Conservation (phyloP, 2,329 filamentous ascomycete genomes). For the Trichoderma koningiopsis region DNA sequence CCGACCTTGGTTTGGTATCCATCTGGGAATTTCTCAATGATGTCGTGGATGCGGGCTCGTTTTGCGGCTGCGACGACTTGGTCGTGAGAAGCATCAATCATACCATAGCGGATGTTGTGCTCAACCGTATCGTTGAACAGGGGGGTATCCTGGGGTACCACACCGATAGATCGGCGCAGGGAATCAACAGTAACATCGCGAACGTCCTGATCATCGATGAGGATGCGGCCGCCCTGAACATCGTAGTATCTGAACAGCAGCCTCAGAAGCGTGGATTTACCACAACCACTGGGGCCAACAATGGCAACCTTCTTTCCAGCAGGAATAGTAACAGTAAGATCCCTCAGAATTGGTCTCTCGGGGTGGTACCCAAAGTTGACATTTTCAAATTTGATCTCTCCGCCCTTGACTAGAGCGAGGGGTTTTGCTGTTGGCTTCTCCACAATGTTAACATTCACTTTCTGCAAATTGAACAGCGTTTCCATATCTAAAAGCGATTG, state of each 20-base stretch:
- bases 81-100: slow-evolving; percentile 72
- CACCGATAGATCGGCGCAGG: slow-evolving; percentile 81
- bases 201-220: slow-evolving; percentile 92
- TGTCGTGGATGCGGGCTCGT: slow-evolving; percentile 82
- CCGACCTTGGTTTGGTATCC: slow-evolving; percentile 90
- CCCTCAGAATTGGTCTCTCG: slow-evolving; percentile 82
- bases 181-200: slow-evolving; percentile 80
- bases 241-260: slow-evolving; percentile 96
- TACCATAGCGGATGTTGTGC: slow-evolving; percentile 93
- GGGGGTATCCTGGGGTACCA: slow-evolving; percentile 95
- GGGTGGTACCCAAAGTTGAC: slow-evolving; percentile 91
- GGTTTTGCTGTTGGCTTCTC: slow-evolving; percentile 75
- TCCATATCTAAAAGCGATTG: slow-evolving; percentile 98
- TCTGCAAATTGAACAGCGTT: slow-evolving; percentile 95
- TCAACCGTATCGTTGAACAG: slow-evolving; percentile 96
- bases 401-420: slow-evolving; percentile 72
- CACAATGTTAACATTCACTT: slow-evolving; percentile 85
- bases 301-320: slow-evolving; percentile 95
- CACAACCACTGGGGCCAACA: slow-evolving; percentile 92
- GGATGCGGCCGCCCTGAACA: slow-evolving; percentile 77
- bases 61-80: slow-evolving; percentile 76
- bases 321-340: slow-evolving; percentile 85
- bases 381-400: slow-evolving; percentile 92
- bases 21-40: slow-evolving; percentile 77
- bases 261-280: slow-evolving; percentile 90